Evolutionary conservation across 768 basidiomycete genomes (phyloP), one percentile per base, ranked within the genome.

Genomic region (Hebeloma cylindrosporum): DNA sequence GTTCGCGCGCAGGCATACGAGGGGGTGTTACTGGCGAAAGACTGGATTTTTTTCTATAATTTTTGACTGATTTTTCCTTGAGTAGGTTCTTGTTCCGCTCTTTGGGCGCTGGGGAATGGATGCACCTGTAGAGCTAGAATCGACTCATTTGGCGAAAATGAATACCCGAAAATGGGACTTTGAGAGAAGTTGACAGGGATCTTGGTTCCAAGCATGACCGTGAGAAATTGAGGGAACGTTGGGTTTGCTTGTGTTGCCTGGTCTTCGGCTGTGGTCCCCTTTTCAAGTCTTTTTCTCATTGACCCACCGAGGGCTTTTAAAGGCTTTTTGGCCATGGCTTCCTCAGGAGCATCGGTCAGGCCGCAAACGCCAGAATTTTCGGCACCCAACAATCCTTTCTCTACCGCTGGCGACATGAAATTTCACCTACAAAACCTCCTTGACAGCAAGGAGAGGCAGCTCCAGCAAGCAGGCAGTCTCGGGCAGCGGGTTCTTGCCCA

Each of bases 401-500:
- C 75, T 30, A 75, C 79, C 9, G 63, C 79, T 8, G 78, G 74
- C 42, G 77, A 83, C 64, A 73, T 82, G 66, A 82, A 81, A 58
- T 72, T 73, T 45, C 75, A 80, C 47, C 72, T 83, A 9, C 80
- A 84, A 46, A 67, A 66, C 47, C 82, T 96, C 47, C 79, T 98
- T 54, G 90, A 92, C 68, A 77, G 72, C 62, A 97, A 97, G 74
- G 89, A 93, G 66, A 82, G 83, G 60, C 93, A 97, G 65, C 84
- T 97, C 25, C 84, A 91, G 52, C 87, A 91, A 52, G 91, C 92
- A 4, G 93, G 90, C 27, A 86, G 84, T 43, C 82, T 98, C 61
- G 94, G 95, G 40, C 93, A 96, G 68, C 87, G 90, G 64, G 82
- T 98, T 57, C 83, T 97, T 50, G 79, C 82, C 14, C 95, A 98